These are phyloP conservation scores for Xylaria castorea DNA, from an alignment of 495 filamentous ascomycete genomes.

Conservation along the genomic window DNA sequence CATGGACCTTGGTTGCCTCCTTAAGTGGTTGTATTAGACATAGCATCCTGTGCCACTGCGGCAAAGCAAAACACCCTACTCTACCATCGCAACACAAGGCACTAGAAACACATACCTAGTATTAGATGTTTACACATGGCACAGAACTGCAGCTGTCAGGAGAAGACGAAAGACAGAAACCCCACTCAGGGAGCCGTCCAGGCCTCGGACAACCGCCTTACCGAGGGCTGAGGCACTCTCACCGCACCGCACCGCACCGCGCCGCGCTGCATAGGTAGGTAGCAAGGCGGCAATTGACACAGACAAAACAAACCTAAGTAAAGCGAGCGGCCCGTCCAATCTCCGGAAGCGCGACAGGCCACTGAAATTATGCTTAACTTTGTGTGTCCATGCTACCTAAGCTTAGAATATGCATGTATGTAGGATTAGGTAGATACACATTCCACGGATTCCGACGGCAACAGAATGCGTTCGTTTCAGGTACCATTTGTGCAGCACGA, in stretches of 20 bases:
- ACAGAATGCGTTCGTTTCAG: constrained; percentile 21
- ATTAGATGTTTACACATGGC: not conserved
- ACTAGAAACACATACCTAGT: not conserved
- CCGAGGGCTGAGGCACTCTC: constrained; percentile 11
- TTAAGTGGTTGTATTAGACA: not conserved
- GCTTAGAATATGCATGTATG: not conserved
- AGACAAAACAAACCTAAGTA: not conserved
- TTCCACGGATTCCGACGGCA: not conserved
- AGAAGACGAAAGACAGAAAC: not conserved
- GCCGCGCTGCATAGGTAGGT: constrained; percentile 7
- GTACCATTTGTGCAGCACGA: not conserved
- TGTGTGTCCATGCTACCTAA: not conserved
- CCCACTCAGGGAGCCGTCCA: not conserved
- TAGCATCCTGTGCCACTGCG: not conserved
- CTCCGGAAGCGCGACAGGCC: not conserved
- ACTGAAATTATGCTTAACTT: not conserved
- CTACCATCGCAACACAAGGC: not conserved
- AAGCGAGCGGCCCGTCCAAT: not conserved
- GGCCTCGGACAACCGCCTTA: constrained; percentile 5
- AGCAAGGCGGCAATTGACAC: constrained; percentile 5
- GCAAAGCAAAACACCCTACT: constrained; percentile 2
- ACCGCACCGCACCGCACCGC: constrained; percentile 2
- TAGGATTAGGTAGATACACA: not conserved
- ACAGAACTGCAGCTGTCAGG: not conserved
- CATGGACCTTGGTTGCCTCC: constrained; percentile 6